Conservation (phyloP, 2,329 filamentous ascomycete species). For the Microcera coccophila region DNA sequence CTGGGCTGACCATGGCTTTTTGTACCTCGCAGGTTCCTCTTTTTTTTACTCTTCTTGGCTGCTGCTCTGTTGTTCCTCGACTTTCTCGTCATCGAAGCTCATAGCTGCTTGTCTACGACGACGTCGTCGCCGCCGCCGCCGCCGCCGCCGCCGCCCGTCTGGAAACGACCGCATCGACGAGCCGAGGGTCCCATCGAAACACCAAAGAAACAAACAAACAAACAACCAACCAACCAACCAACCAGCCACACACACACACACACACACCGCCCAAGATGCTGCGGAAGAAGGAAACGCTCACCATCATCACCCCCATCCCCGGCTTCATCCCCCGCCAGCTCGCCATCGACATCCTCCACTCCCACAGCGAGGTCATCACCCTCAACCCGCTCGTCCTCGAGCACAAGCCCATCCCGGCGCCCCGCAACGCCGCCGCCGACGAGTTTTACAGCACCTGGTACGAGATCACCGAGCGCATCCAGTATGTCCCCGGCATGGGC, state of each 20-base stretch:
- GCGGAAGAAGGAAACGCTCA: slow-evolving; percentile 62
- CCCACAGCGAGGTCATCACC: slow-evolving; percentile 66
- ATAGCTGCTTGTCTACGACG: no score
- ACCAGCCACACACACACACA: slow-evolving; percentile 1
- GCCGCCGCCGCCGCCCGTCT: no score
- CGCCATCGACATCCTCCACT: slow-evolving; percentile 68
- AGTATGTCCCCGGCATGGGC: slow-evolving; percentile 63
- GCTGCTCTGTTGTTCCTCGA: no score
- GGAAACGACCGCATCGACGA: background rate
- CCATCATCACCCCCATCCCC: slow-evolving; percentile 66
- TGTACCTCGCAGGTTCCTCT: no score
- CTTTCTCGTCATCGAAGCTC: no score
- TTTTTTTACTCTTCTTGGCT: no score
- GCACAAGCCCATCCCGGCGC: slow-evolving; percentile 61
- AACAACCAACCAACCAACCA: background rate
- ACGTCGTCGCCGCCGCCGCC: no score
- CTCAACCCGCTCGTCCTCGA: slow-evolving; percentile 65
- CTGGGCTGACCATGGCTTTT: no score
- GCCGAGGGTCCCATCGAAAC: background rate
- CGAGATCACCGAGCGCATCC: slow-evolving; percentile 66
- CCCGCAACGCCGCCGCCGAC: slow-evolving; percentile 63
- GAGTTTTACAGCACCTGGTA: slow-evolving; percentile 74
- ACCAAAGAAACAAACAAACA: background rate
- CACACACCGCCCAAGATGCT: slow-evolving; percentile 40
- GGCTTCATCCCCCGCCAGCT: slow-evolving; percentile 67